Percentiles rank a stretch among this genome's conserved stretches.
Evolutionary conservation across 495 filamentous ascomycete species (phyloP).

Genomic region (Penicillium pulvis): DNA sequence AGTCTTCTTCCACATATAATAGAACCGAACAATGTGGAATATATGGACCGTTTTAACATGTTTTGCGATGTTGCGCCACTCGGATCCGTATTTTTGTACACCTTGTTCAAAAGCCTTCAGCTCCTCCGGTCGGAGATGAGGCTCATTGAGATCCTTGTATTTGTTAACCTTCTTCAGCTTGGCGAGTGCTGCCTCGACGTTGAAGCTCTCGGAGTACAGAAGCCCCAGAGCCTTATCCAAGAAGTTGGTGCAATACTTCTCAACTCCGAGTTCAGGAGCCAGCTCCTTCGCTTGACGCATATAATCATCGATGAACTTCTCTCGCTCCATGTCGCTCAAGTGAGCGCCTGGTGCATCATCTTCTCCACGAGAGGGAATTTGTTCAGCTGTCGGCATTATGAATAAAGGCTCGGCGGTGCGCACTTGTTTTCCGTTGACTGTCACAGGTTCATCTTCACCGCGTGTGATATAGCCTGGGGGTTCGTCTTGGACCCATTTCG

Average conservation of each 20-base stretch:
- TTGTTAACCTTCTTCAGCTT: constrained; percentile 66
- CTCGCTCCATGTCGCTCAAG: constrained; percentile 44
- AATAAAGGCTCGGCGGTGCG: constrained; percentile 57
- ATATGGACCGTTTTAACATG: constrained; percentile 75
- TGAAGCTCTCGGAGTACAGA: constrained; percentile 70
- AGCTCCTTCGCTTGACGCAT: constrained; percentile 66
- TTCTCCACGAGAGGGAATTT: constrained; percentile 49
- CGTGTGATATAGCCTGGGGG: constrained; percentile 81
- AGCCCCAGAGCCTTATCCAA: constrained; percentile 81
- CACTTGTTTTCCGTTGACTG: constrained; percentile 50
- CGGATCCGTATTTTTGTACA: constrained; percentile 87
- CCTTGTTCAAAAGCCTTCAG: constrained; percentile 90
- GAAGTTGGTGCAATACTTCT: constrained; percentile 77
- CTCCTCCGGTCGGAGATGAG: constrained; percentile 75
- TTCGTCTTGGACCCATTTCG: constrained; percentile 92
- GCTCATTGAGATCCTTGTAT: constrained; percentile 80
- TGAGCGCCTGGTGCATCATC: constrained; percentile 47
- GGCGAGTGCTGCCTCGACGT: constrained; percentile 71
- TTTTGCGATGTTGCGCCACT: constrained; percentile 78
- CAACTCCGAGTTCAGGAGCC: constrained; percentile 63
- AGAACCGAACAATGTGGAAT: constrained; percentile 82
- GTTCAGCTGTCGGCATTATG: constrained; percentile 52
- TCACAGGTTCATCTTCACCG: constrained; percentile 69
- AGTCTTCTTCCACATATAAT: constrained; percentile 99
- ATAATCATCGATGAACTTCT: constrained; percentile 68